A percentile compares a stretch with the other conserved stretches of the same genome.
These are phyloP conservation scores for Durusdinium trenchii DNA, from an alignment of 73 alveolate genomes.

Conservation along the genomic window DNA sequence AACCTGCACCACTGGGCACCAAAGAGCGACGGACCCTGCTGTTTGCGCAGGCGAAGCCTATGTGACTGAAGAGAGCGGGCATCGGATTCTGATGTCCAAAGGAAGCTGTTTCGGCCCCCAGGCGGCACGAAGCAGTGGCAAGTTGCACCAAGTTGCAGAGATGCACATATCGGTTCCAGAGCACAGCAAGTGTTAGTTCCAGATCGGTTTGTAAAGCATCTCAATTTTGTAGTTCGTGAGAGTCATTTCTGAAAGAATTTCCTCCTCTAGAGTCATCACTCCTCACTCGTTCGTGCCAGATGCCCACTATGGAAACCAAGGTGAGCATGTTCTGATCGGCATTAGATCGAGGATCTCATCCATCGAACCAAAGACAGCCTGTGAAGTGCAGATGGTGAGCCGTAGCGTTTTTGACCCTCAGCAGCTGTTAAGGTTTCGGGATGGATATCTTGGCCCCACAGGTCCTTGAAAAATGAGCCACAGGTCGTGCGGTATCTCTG, in stretches of 20 bases:
- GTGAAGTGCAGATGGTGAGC: slow-evolving; percentile 92
- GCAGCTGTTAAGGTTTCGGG: background rate
- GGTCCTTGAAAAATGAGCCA: too few species aligned
- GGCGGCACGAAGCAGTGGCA: background rate
- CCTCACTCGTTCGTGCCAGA: too few species aligned
- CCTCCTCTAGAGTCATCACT: too few species aligned
- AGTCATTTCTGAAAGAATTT: background rate
- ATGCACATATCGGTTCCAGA: too few species aligned
- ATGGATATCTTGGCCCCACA: background rate
- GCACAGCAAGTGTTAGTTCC: too few species aligned
- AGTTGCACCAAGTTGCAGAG: too few species aligned
- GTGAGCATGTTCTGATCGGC: slow-evolving; percentile 73
- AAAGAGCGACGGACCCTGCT: background rate
- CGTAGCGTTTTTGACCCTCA: slow-evolving; percentile 26
- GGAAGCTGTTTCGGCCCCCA: slow-evolving; percentile 82
- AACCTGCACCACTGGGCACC: background rate
- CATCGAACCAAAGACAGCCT: slow-evolving; percentile 81
- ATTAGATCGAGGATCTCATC: background rate
- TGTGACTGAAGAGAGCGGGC: slow-evolving; percentile 61
- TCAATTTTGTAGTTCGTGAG: too few species aligned
- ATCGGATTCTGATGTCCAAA: slow-evolving; percentile 56
- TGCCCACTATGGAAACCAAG: too few species aligned
- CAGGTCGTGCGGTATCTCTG: background rate
- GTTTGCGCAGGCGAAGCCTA: slow-evolving; percentile 32
- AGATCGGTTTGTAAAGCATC: too few species aligned